phyloP scores from a whole-genome alignment of 2,329 filamentous ascomycete genomes.

The Chaetomium strumarium region DNA sequence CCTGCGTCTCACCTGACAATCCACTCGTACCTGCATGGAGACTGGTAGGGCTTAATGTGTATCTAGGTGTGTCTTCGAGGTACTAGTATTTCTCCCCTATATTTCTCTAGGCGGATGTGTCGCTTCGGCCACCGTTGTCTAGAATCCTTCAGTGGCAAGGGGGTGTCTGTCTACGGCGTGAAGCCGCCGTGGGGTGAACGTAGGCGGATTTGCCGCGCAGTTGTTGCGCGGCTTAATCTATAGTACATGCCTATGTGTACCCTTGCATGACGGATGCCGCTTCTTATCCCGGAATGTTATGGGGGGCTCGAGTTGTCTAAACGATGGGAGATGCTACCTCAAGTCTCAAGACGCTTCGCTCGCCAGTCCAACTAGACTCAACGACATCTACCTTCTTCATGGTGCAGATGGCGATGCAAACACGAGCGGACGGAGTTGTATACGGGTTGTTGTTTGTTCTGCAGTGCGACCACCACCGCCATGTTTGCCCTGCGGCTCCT shows the following conservation, averaged over 20 bases:
- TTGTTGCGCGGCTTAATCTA: conserved; percentile 16
- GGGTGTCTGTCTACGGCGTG: not conserved
- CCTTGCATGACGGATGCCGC: conserved; percentile 4
- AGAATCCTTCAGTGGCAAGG: too few species aligned
- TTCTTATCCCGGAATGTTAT: conserved; percentile 8
- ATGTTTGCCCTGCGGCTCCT: not conserved
- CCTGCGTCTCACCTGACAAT: not conserved
- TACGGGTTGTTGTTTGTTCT: not conserved
- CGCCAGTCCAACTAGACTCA: not conserved
- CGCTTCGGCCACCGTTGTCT: too few species aligned
- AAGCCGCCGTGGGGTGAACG: not conserved
- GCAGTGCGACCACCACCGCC: conserved; percentile 10
- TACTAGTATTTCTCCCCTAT: too few species aligned
- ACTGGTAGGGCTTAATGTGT: too few species aligned
- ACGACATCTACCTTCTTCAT: not conserved
- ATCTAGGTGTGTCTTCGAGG: too few species aligned
- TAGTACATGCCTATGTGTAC: conserved; percentile 9
- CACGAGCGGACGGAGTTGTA: not conserved
- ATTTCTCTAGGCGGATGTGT: too few species aligned
- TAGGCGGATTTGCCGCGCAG: not conserved
- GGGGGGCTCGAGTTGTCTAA: conserved; percentile 5
- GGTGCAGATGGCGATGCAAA: not conserved
- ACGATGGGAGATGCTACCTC: not conserved
- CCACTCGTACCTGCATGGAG: not conserved
- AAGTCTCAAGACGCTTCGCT: not conserved